phyloP scores from a whole-genome alignment of 805 yeast species.

The Cyberlindnera mississippiensis region DNA sequence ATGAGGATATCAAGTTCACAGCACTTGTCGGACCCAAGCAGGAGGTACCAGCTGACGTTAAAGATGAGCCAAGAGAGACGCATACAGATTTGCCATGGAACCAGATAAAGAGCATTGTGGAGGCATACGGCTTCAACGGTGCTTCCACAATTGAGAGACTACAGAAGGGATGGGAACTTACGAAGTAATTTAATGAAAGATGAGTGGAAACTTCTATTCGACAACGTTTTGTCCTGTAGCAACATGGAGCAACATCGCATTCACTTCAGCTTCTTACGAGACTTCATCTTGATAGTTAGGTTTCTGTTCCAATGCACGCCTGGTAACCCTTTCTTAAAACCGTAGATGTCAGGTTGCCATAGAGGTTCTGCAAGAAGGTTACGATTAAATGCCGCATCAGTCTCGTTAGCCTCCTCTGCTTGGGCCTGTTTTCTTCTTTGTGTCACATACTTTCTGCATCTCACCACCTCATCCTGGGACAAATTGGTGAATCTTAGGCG shows the following conservation, averaged over 20 bases:
- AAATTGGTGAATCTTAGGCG: slow-evolving; percentile 68
- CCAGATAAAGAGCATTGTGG: slow-evolving; percentile 35
- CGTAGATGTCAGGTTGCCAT: slow-evolving; percentile 38
- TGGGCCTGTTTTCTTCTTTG: slow-evolving; percentile 43
- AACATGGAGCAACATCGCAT: background rate
- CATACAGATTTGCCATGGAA: slow-evolving; percentile 39
- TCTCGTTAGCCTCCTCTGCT: slow-evolving; percentile 19
- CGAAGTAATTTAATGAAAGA: slow-evolving; percentile 18
- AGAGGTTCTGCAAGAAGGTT: slow-evolving; percentile 29
- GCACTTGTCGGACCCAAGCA: slow-evolving; percentile 33
- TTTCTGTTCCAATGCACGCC: slow-evolving; percentile 65
- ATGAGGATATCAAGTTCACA: slow-evolving; percentile 35
- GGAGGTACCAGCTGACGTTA: slow-evolving; percentile 1
- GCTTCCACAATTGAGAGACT: slow-evolving; percentile 31
- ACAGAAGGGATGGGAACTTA: slow-evolving; percentile 37
- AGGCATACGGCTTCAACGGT: slow-evolving; percentile 32
- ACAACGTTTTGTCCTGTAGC: background rate
- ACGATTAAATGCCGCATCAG: slow-evolving; percentile 27
- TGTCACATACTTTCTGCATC: slow-evolving; percentile 74
- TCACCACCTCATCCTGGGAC: slow-evolving; percentile 76
- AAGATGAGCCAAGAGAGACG: background rate
- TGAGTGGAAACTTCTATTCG: no score
- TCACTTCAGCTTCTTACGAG: slow-evolving; percentile 28
- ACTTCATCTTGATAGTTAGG: slow-evolving; percentile 51
- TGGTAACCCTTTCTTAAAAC: slow-evolving; percentile 37